These are phyloP conservation scores for Sporobolomyces pararoseus DNA, from an alignment of 768 basidiomycete species.

Conservation along the genomic window DNA sequence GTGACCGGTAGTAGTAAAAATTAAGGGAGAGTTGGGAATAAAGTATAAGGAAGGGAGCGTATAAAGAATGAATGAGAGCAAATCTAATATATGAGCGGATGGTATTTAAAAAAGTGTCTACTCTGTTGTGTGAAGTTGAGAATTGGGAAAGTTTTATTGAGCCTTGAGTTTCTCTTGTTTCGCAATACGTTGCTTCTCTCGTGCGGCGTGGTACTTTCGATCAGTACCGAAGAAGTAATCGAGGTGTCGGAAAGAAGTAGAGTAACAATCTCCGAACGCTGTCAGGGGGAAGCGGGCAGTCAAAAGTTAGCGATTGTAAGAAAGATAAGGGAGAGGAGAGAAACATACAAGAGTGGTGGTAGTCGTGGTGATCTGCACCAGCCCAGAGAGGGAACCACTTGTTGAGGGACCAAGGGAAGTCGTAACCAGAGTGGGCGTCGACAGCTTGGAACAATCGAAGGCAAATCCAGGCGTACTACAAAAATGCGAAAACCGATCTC, in stretches of 20 bases:
- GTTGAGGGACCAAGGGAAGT: conserved; percentile 96
- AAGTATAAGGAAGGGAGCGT: no score
- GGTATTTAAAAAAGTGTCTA: neutral
- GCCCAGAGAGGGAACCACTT: conserved; percentile 93
- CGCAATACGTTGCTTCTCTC: conserved; percentile 55
- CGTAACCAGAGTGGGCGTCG: conserved; percentile 81
- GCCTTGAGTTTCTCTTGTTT: conserved; percentile 51
- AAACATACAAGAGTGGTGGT: conserved; percentile 61
- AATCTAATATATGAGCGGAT: no score
- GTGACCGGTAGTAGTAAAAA: no score
- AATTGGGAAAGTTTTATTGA: conserved; percentile 12
- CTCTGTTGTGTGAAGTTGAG: no score
- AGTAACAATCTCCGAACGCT: conserved; percentile 65
- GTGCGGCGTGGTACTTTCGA: conserved; percentile 77
- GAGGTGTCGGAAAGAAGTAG: conserved; percentile 47
- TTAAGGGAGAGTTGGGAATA: no score
- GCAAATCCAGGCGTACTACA: conserved; percentile 77
- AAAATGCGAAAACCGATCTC: no score
- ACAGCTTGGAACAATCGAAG: conserved; percentile 94
- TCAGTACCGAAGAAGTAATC: conserved; percentile 88
- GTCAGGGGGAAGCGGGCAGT: neutral
- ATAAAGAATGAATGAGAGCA: no score
- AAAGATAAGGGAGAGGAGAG: neutral
- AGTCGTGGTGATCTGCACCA: conserved; percentile 53
- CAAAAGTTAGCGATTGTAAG: no score